These are phyloP conservation scores for Penicillium sp. DNA, from an alignment of 2,329 filamentous ascomycete species.

Conservation along the genomic window DNA sequence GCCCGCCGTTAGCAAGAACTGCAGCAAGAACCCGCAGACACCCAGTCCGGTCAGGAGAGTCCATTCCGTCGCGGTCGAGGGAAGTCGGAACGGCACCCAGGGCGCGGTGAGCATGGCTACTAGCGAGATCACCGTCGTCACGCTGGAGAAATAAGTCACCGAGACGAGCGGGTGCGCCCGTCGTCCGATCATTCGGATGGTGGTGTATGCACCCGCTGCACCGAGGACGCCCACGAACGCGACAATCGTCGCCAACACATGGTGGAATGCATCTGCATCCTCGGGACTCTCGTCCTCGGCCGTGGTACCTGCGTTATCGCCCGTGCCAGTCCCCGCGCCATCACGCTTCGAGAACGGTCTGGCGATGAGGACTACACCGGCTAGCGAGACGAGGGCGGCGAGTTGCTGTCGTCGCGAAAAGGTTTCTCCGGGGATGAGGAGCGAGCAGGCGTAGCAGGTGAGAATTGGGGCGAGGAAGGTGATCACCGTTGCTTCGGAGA, in stretches of 20 bases:
- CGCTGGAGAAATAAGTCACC: slow-evolving; percentile 81
- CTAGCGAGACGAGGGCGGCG: slow-evolving; percentile 74
- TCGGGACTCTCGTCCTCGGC: slow-evolving; percentile 35
- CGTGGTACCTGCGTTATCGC: slow-evolving; percentile 26
- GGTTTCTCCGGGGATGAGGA: slow-evolving; percentile 72
- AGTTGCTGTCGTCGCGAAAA: slow-evolving; percentile 80
- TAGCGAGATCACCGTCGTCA: slow-evolving; percentile 71
- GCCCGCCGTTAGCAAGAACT: slow-evolving; percentile 82
- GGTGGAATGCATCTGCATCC: slow-evolving; percentile 63
- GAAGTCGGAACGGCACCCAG: slow-evolving; percentile 63
- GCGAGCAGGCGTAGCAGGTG: slow-evolving; percentile 78
- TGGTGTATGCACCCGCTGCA: slow-evolving; percentile 74
- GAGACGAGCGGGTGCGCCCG: slow-evolving; percentile 81
- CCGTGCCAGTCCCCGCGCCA: slow-evolving; percentile 26
- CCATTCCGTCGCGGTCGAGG: slow-evolving; percentile 65
- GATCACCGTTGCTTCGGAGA: slow-evolving; percentile 87
- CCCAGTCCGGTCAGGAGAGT: slow-evolving; percentile 71
- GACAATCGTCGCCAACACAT: slow-evolving; percentile 71
- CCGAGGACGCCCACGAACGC: slow-evolving; percentile 80
- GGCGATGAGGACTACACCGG: slow-evolving; percentile 83
- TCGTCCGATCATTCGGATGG: slow-evolving; percentile 79
- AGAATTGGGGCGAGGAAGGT: slow-evolving; percentile 84
- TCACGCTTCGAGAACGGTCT: slow-evolving; percentile 59
- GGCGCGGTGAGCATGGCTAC: slow-evolving; percentile 64
- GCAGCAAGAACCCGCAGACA: slow-evolving; percentile 78